Evolutionary conservation across 2,329 filamentous ascomycete species (phyloP).

Genomic region (Cladophialophora exuberans): DNA sequence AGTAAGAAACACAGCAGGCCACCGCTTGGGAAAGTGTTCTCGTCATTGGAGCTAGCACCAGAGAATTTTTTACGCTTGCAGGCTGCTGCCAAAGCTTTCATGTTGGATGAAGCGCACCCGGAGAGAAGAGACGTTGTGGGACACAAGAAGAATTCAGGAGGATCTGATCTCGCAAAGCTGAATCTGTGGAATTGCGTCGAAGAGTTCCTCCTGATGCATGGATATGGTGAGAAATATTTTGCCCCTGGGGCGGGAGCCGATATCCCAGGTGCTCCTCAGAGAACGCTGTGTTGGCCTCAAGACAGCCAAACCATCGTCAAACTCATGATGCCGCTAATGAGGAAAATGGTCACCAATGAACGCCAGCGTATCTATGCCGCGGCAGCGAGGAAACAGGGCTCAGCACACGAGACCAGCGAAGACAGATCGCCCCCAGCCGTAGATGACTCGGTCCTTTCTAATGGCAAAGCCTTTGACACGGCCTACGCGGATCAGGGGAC

Average conservation of each 20-base stretch:
- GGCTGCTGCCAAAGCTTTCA: slow-evolving; percentile 59
- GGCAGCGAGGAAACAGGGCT: slow-evolving; percentile 56
- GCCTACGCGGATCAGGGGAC: not conserved
- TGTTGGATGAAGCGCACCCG: slow-evolving; percentile 59
- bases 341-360: slow-evolving; percentile 64
- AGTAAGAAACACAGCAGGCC: slow-evolving; percentile 62
- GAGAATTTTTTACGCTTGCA: slow-evolving; percentile 61
- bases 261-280: slow-evolving; percentile 44
- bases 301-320: slow-evolving; percentile 60
- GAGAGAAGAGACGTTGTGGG: slow-evolving; percentile 62
- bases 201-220: slow-evolving; percentile 56
- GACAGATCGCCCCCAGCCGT: slow-evolving; percentile 1
- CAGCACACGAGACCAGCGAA: slow-evolving; percentile 11
- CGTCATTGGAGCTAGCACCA: slow-evolving; percentile 58
- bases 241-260: slow-evolving; percentile 31
- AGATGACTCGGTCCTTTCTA: slow-evolving; percentile 6
- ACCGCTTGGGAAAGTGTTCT: slow-evolving; percentile 61
- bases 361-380: slow-evolving; percentile 61
- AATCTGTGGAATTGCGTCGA: slow-evolving; percentile 60
- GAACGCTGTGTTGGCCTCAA: slow-evolving; percentile 56
- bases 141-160: slow-evolving; percentile 55
- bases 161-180: slow-evolving; percentile 60
- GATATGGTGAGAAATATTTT: slow-evolving; percentile 58
- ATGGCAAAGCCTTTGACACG: slow-evolving; percentile 2
- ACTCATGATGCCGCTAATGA: slow-evolving; percentile 60